Evolutionary conservation across 2,329 filamentous ascomycete genomes (phyloP).

Genomic region (Plenodomus tracheiphilus): DNA sequence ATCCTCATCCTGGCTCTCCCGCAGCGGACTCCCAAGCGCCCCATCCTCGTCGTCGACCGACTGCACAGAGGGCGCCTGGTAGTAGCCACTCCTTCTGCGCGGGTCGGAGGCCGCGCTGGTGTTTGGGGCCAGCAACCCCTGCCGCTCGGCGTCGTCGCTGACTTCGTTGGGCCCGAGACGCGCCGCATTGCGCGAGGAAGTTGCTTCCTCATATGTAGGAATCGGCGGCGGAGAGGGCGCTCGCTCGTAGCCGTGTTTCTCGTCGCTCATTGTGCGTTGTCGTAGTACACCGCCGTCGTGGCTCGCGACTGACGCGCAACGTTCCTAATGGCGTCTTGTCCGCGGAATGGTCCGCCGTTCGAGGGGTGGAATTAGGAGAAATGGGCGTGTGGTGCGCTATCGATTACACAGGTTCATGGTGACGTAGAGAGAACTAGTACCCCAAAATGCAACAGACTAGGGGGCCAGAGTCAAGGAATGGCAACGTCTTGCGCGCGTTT

Average conservation of each 20-base stretch:
- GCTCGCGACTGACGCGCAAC: slow-evolving; percentile 2
- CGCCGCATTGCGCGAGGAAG: slow-evolving; percentile 57
- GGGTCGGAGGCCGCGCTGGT: slow-evolving; percentile 28
- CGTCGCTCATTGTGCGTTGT: slow-evolving; percentile 40
- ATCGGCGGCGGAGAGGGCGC: slow-evolving; percentile 66
- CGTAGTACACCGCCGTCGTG: slow-evolving; percentile 16
- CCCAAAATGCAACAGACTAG: too few species aligned
- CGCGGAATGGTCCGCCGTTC: slow-evolving; percentile 10
- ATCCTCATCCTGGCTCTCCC: slow-evolving; percentile 55
- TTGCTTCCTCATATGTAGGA: slow-evolving; percentile 82
- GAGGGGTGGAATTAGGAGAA: background rate
- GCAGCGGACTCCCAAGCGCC: slow-evolving; percentile 56
- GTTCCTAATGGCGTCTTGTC: slow-evolving; percentile 10
- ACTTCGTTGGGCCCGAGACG: slow-evolving; percentile 60
- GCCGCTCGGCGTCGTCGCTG: slow-evolving; percentile 73
- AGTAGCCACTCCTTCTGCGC: slow-evolving; percentile 52
- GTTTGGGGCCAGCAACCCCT: slow-evolving; percentile 69
- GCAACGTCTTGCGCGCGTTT: slow-evolving; percentile 7
- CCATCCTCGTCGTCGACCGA: slow-evolving; percentile 67
- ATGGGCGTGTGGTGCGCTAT: slow-evolving; percentile 15
- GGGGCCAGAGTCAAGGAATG: slow-evolving; percentile 1
- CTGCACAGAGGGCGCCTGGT: slow-evolving; percentile 81
- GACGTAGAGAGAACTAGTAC: slow-evolving; percentile 2
- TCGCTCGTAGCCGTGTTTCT: slow-evolving; percentile 45
- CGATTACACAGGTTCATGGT: slow-evolving; percentile 33